Conservation (phyloP, 768 basidiomycete species). For the Flagelloscypha sp. region DNA sequence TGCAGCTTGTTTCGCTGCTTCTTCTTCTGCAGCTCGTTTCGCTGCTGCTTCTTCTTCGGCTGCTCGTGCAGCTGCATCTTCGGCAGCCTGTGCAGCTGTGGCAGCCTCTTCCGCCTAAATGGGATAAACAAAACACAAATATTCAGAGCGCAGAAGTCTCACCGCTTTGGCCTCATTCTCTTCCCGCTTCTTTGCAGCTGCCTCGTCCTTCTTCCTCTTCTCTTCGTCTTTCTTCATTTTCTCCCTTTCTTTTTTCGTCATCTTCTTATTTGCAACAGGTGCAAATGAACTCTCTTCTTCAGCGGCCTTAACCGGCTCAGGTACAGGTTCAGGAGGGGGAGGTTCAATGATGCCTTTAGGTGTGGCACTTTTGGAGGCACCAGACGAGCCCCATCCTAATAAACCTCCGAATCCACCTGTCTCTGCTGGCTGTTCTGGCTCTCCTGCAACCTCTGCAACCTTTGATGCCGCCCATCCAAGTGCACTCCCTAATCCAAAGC, state of each 20-base stretch:
- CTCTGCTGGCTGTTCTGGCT: slow-evolving; percentile 2
- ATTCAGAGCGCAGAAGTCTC: too few species aligned
- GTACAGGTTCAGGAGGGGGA: not conserved
- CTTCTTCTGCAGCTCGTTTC: slow-evolving; percentile 4
- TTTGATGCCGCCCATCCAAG: not conserved
- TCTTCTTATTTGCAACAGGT: not conserved
- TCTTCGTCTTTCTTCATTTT: slow-evolving; percentile 1
- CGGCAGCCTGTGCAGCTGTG: not conserved
- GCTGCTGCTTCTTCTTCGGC: slow-evolving; percentile 4
- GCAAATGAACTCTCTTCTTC: not conserved
- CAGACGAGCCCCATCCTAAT: too few species aligned
- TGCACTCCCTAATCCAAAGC: not conserved
- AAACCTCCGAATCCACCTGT: not conserved
- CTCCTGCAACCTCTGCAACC: slow-evolving; percentile 2
- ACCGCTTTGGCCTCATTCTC: not conserved
- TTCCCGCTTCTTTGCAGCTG: not conserved
- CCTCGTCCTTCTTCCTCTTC: not conserved
- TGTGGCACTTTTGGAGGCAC: too few species aligned
- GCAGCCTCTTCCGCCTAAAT: not conserved
- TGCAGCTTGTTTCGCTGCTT: slow-evolving; percentile 5
- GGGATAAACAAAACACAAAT: too few species aligned
- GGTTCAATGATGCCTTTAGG: too few species aligned
- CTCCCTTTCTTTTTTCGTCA: not conserved
- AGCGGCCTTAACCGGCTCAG: slow-evolving; percentile 3
- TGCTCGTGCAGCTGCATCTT: not conserved